Evolutionary conservation across 1,284 basidiomycete species (phyloP).

Genomic region (Sanghuangporus weigelae): DNA sequence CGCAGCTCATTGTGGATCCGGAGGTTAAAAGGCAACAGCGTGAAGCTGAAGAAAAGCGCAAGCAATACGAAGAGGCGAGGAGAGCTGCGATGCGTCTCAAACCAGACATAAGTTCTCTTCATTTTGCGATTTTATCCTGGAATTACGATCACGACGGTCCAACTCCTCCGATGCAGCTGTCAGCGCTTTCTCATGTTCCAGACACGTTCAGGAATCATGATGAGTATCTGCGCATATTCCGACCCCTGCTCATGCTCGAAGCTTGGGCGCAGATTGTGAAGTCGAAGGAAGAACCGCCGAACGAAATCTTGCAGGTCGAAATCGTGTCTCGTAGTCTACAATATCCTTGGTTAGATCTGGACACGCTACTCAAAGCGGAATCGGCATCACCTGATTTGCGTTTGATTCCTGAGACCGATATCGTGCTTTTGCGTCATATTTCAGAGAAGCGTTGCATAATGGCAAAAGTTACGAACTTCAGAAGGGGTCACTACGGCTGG

Average conservation of each 20-base stretch:
- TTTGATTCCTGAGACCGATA: conserved; percentile 68
- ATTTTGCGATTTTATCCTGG: conserved; percentile 85
- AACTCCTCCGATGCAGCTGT: conserved; percentile 43
- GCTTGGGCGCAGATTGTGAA: conserved; percentile 87
- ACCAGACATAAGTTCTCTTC: conserved; percentile 79
- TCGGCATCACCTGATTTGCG: conserved; percentile 62
- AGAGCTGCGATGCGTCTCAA: conserved; percentile 67
- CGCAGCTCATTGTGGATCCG: conserved; percentile 65
- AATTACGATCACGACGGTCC: conserved; percentile 68
- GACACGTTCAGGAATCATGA: conserved; percentile 59
- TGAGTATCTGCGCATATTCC: conserved; percentile 75
- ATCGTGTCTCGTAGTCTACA: conserved; percentile 60
- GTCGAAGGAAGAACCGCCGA: conserved; percentile 58
- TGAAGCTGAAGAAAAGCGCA: conserved; percentile 43
- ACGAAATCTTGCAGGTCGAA: conserved; percentile 50
- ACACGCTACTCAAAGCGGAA: conserved; percentile 51
- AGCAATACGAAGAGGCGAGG: conserved; percentile 57
- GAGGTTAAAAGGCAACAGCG: conserved; percentile 31
- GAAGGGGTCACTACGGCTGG: conserved; percentile 43
- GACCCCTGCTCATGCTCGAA: conserved; percentile 87
- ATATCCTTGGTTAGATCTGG: conserved; percentile 73
- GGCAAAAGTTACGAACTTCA: conserved; percentile 78
- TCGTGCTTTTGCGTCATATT: conserved; percentile 63
- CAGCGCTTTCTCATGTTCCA: conserved; percentile 46
- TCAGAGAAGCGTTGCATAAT: conserved; percentile 50